Evolutionary conservation across 2,329 filamentous ascomycete species (phyloP).

Genomic region (Diaporthe ampelina): DNA sequence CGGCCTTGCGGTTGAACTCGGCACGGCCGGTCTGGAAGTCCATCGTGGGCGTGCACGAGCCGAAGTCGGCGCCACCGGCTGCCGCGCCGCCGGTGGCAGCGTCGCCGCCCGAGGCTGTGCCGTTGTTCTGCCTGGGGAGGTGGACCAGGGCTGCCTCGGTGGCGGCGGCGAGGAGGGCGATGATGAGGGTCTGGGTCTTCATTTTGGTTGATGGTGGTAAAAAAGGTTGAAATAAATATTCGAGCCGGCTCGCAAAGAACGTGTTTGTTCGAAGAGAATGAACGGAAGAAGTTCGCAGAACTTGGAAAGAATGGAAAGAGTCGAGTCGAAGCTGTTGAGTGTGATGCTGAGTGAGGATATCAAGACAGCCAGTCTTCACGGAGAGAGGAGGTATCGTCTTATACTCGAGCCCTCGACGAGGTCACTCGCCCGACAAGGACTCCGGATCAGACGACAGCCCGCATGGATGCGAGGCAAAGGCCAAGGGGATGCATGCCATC

Average conservation of each 20-base stretch:
- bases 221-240: not conserved
- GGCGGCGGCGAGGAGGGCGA: constrained; percentile 34
- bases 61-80: constrained; percentile 34
- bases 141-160: constrained; percentile 31
- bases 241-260: constrained; percentile 31
- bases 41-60: constrained; percentile 37
- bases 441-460: not conserved
- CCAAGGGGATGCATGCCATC: not conserved
- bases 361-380: no score
- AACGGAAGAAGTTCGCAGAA: constrained; percentile 34
- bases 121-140: constrained; percentile 31
- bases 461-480: not conserved
- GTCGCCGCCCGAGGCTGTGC: not conserved
- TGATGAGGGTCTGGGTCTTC: constrained; percentile 29
- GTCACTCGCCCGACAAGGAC: not conserved
- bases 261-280: constrained; percentile 9
- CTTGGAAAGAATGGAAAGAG: constrained; percentile 4
- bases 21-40: constrained; percentile 36
- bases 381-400: not conserved
- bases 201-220: not conserved
- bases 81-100: constrained; percentile 18
- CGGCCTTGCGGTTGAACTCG: constrained; percentile 34
- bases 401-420: not conserved
- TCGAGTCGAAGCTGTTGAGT: not conserved
- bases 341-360: not conserved